Base-by-base conservation (phyloP, 495 filamentous ascomycete genomes). In the Annulohypoxylon stygium region DNA sequence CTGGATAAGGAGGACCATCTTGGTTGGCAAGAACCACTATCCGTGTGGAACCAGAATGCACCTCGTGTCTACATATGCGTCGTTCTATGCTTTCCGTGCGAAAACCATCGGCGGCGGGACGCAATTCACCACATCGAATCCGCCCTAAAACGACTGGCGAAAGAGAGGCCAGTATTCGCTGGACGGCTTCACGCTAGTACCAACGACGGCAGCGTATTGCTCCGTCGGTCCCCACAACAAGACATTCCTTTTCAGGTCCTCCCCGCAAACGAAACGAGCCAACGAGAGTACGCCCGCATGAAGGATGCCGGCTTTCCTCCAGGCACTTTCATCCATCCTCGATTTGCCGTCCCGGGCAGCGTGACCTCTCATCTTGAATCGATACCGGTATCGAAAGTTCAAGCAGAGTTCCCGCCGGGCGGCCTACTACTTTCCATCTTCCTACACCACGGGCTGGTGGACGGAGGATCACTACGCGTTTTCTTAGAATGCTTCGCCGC, bases 401-500 rank as follows among this genome's bases (percentile, higher is more conserved):
- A 79, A 6, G 76, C 72, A 14, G 65, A 76, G 36, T 78, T 79
- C 39, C 73, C 75, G 16, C 57, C 73, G 26, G 80, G 80, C 30
- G 80, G 80, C 5, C 34, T 81, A 20, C 53, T 81, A 16, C 73
- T 81, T 64, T 74, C 76, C n/a, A 69, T 81, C 37, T 78, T 74
- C 58, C 67, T 81, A 67, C 80, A 81, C 45, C 80, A 81, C 58
- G 67, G 78, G 18, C 59, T 80, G 23, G 78, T 72, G 26, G 80
- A 81, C 55, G 80, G 80, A 80, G 53, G 87, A 82, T 75, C 82
- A 78, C 61, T 84, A 75, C 64, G 83, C 78, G 73, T 89, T 84
- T 55, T 88, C 78, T 16, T 89, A 79, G 51, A 90, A 80, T 50
- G 86, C 82, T 70, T 86, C 77, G 59, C 74, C 1, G 77, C 75